These are phyloP conservation scores for Vitis rupestris DNA, from an alignment of 164 flowering plant genomes.

Conservation along the genomic window DNA sequence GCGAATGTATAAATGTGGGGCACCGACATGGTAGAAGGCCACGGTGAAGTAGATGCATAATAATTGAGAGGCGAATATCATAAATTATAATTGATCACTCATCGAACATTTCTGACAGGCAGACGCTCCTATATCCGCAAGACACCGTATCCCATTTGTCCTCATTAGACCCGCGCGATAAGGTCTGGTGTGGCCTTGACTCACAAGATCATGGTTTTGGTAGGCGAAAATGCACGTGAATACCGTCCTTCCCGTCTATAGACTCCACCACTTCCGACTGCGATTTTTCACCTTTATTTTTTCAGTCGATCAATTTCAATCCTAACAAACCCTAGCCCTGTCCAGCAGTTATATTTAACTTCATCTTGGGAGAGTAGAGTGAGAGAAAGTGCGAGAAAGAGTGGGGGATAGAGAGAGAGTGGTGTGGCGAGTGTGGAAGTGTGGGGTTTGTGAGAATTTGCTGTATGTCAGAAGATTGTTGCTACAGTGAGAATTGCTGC, in stretches of 20 bases:
- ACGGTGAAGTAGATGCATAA: no score
- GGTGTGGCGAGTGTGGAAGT: background rate
- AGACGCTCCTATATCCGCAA: background rate
- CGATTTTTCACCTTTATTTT: background rate
- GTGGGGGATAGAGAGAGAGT: background rate
- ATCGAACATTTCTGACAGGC: background rate
- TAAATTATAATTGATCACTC: background rate
- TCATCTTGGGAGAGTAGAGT: background rate
- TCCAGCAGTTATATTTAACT: background rate
- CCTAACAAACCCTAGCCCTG: background rate
- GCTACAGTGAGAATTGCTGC: conserved; percentile 21
- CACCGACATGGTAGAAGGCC: no score
- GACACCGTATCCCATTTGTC: background rate
- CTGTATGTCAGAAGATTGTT: conserved; percentile 37
- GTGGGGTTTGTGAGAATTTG: conserved; percentile 1
- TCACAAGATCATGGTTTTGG: no score
- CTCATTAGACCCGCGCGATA: background rate
- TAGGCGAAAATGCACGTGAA: background rate
- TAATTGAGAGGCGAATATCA: no score
- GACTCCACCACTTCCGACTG: background rate
- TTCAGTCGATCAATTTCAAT: background rate
- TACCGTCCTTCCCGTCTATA: no score
- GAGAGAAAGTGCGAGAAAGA: background rate
- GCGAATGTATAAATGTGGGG: no score
- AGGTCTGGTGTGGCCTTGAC: background rate